Base-by-base conservation (phyloP, 495 filamentous ascomycete genomes). In the Rusavskia elegans region DNA sequence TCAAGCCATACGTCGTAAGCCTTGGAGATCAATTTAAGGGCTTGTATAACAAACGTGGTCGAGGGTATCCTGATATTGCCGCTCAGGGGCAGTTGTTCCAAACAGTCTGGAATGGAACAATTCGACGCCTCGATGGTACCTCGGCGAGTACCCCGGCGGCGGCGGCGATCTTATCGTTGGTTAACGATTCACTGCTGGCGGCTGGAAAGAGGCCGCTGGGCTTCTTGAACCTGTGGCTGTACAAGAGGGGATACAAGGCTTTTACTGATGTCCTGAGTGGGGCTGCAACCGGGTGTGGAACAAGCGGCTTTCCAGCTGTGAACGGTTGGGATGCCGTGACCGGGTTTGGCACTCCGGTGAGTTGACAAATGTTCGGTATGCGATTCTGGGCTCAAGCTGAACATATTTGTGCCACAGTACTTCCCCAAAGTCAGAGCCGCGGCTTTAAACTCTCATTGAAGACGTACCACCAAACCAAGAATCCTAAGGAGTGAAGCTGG, bases 221-320 rank as follows among this genome's bases (percentile, higher is more conserved):
- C 0, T 88, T 87, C 69, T 58, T 87, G 32, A 89, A 89, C 61
- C 84, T 83, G 0, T 85, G 80, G 80, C 57, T 89, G 27, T 89
- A 87, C 65, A 66, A 66, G 10, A 64, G 56, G 7, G 78, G 68
- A 11, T 63, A 65, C 40, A 52, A 63, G 10, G 80, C 68, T 0
- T 66, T 87, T 49, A 85, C 73, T 14, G 85, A 89, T 56, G 78
- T 89, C 45, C 70, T 69, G 3, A 48, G 59, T 11, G 82, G 82
- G 0, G 74, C 73, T 5, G 79, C 76, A 36, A 71, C 66, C 0
- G 84, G 84, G 1, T 88, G 84, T 39, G 74, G 71, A 0, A 58
- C 60, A 5, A 59, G 63, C 29, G 68, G 71, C 0, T 77, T 74
- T 41, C 74, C 77, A 48, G 76, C 78, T 7, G 75, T 71, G 8